Conservation (phyloP, 371 early-diverging fungal genomes). For the Coemansia sp. region DNA sequence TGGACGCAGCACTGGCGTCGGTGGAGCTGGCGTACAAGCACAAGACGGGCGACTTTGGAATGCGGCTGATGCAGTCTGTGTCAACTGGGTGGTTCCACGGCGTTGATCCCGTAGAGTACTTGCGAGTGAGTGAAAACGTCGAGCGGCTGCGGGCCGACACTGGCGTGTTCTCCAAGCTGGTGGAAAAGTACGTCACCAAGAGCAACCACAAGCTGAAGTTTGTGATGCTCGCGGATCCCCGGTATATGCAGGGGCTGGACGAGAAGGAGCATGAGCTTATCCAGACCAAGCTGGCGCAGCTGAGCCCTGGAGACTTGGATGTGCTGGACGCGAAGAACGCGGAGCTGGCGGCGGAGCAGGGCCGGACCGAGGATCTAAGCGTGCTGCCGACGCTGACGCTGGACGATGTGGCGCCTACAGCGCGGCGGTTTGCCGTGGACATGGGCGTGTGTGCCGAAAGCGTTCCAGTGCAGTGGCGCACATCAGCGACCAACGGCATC, state of each 20-base stretch:
- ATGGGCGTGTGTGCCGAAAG: conserved; percentile 58
- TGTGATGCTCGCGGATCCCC: conserved; percentile 76
- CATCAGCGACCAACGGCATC: conserved; percentile 86
- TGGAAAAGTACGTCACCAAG: conserved; percentile 73
- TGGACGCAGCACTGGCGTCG: conserved; percentile 88
- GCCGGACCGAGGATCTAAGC: conserved; percentile 69
- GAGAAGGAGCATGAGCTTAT: conserved; percentile 68
- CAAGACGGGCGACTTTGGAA: conserved; percentile 86
- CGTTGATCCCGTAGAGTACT: conserved; percentile 78
- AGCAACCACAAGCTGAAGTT: conserved; percentile 76
- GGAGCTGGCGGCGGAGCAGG: conserved; percentile 68
- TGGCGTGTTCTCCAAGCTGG: conserved; percentile 64
- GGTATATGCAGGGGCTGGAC: conserved; percentile 60
- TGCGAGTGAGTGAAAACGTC: conserved; percentile 77
- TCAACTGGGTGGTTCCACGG: conserved; percentile 86
- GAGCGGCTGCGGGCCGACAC: conserved; percentile 68
- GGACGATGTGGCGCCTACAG: conserved; percentile 66
- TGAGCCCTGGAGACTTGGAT: conserved; percentile 63
- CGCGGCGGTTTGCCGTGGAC: conserved; percentile 65
- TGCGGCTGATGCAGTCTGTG: conserved; percentile 74
- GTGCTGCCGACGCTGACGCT: conserved; percentile 81
- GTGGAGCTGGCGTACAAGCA: conserved; percentile 88
- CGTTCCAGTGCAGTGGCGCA: conserved; percentile 71
- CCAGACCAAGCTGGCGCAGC: conserved; percentile 55
- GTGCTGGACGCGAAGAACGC: conserved; percentile 62